Percentiles rank a stretch among this genome's conserved stretches.
These are phyloP conservation scores for Acanthamoeba culbertsoni DNA, from an alignment of 208 protist genomes.

Conservation along the genomic window DNA sequence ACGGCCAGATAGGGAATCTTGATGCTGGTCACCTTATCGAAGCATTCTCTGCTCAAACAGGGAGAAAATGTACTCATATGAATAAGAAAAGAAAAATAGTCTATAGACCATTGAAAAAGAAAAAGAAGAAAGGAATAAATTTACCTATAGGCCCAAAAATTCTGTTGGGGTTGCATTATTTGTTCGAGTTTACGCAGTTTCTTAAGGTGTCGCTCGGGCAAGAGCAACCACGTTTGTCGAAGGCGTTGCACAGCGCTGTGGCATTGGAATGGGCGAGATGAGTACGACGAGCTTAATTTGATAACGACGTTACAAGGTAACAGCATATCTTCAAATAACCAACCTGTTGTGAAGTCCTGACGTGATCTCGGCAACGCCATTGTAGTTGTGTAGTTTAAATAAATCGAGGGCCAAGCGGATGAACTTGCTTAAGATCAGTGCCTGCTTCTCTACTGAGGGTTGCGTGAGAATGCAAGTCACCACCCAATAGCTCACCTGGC, in stretches of 20 bases:
- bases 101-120: neutral
- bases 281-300: no score
- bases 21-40: neutral
- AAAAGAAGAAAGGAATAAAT: neutral
- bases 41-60: neutral
- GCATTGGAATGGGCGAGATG: neutral
- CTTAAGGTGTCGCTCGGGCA: slow-evolving; percentile 19
- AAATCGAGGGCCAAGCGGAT: slow-evolving; percentile 36
- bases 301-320: no score
- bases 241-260: slow-evolving; percentile 8
- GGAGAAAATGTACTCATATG: neutral
- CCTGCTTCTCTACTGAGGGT: neutral
- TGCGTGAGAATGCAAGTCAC: slow-evolving; percentile 29
- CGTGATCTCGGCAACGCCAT: slow-evolving; percentile 17
- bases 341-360: neutral
- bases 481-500: slow-evolving; percentile 52
- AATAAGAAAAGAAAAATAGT: neutral
- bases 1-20: slow-evolving; percentile 49
- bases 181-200: slow-evolving; percentile 23
- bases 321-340: no score
- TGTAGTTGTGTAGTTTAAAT: slow-evolving; percentile 50
- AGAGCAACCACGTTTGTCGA: neutral
- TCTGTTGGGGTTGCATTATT: slow-evolving; percentile 36
- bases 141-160: slow-evolving; percentile 8
- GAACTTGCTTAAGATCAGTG: slow-evolving; percentile 33